Base-by-base conservation (phyloP, 495 filamentous ascomycete species). In the Pyronema domesticum region DNA sequence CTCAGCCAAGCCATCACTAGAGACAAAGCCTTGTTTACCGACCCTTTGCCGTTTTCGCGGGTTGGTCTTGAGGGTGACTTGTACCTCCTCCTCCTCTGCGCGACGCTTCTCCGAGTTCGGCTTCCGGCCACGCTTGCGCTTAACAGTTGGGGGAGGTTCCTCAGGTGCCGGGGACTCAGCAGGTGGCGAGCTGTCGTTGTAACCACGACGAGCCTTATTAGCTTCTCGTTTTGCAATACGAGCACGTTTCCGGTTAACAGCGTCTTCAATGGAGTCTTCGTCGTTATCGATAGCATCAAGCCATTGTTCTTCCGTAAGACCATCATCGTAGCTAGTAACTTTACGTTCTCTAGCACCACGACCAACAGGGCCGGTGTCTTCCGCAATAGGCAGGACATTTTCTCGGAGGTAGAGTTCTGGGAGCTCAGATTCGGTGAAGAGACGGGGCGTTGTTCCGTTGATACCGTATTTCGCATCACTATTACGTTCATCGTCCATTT, bases 261-360 rank as follows among this genome's bases (percentile, higher is more conserved):
- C 91, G 54, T 85, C 88, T 66, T 98, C 91, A 47, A 94, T 85
- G 0, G 78, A 81, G 58, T 96, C 93, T 8, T 98, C 91, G 53
- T 95, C 88, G 55, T 93, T 85, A 65, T 96, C 91, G 37, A 98
- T 87, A 53, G 91, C 89, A 66, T 77, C 74, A 35, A 84, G 66
- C 91, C 91, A 98, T 70, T 98, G 93, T 70, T 96, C 91, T 67
- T 96, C 93, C 3, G 91, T 95, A 42, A 98, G 80, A 30, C 93
- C 91, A 63, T 98, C 91, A 67, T 98, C 91, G 66, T 98, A 98
- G 66, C 84, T 84, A 55, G 94, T 87, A 51, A 84, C 75, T 63
- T 85, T 95, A 60, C 91, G 79, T 71, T 96, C 93, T 70, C 91
- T 81, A 55, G 88, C 88, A 53, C 91, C 91, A 67, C 91, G 86